These are phyloP conservation scores for Pelomyxa schiedti DNA, from an alignment of 78 protist genomes.

Conservation along the genomic window DNA sequence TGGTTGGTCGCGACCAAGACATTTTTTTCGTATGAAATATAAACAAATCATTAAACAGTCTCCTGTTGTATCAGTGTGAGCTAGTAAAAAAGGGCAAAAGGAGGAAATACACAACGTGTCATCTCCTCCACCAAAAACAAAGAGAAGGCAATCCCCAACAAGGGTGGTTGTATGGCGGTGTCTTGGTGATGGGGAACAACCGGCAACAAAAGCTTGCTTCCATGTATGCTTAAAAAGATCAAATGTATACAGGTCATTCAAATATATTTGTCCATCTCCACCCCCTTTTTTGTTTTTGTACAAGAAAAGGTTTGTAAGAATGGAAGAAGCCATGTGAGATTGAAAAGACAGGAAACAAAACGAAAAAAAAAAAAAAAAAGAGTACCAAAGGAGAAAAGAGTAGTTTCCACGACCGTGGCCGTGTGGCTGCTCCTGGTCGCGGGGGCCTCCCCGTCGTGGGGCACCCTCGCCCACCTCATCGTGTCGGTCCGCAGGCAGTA, in stretches of 20 bases:
- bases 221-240: neutral
- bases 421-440: slow-evolving; percentile 3
- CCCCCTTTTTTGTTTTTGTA: neutral
- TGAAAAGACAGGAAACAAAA: no score
- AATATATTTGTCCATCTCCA: neutral
- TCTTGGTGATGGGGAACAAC: neutral
- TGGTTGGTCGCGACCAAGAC: slow-evolving; percentile 7
- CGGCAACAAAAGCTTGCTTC: neutral
- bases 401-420: neutral
- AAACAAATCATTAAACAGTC: neutral
- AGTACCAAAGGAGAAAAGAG: neutral
- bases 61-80: no score
- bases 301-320: no score
- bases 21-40: neutral
- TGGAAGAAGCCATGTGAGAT: no score
- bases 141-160: neutral
- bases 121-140: neutral
- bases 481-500: neutral
- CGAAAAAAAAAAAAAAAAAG: neutral
- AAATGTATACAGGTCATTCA: neutral
- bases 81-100: no score
- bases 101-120: neutral
- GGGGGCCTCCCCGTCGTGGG: slow-evolving; percentile 1
- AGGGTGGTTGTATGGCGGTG: slow-evolving; percentile 1
- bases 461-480: neutral